Evolutionary conservation across 208 protist species (phyloP).

Genomic region (Trypanosoma avium): DNA sequence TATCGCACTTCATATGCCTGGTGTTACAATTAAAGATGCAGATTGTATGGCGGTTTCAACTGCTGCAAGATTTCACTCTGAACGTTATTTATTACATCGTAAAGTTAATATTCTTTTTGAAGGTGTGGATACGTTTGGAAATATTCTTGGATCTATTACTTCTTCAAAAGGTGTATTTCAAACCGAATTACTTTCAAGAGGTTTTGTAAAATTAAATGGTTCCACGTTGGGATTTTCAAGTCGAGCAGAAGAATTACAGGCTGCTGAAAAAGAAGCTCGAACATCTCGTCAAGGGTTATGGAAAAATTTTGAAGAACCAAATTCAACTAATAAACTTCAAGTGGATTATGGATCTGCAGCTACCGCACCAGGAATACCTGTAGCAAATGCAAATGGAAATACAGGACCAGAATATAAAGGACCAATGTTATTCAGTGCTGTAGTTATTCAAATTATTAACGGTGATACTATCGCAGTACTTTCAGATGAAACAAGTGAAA

Average conservation of each 20-base stretch:
- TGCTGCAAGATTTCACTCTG: constrained; percentile 65
- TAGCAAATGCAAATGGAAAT: constrained; percentile 44
- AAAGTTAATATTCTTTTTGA: constrained; percentile 81
- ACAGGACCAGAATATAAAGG: constrained; percentile 58
- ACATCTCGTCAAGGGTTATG: constrained; percentile 56
- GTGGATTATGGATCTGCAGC: constrained; percentile 18
- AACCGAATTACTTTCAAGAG: constrained; percentile 78
- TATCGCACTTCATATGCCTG: constrained; percentile 75
- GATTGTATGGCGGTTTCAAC: constrained; percentile 28
- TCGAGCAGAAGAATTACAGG: constrained; percentile 42
- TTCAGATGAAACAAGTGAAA: constrained; percentile 44
- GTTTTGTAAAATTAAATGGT: constrained; percentile 70
- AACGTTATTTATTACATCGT: constrained; percentile 81
- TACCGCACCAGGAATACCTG: constrained; percentile 38
- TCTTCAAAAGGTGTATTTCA: constrained; percentile 84
- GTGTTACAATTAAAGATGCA: constrained; percentile 71
- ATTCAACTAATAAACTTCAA: constrained; percentile 1
- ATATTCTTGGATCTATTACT: constrained; percentile 79
- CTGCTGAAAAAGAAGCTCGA: constrained; percentile 64
- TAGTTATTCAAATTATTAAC: constrained; percentile 79
- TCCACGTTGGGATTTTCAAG: constrained; percentile 47
- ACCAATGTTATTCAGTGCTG: constrained; percentile 54
- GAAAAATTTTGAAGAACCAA: constrained; percentile 44
- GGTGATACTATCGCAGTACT: constrained; percentile 80
- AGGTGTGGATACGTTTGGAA: constrained; percentile 72